phyloP scores from a whole-genome alignment of 768 basidiomycete genomes.

The Paxillus involutus region DNA sequence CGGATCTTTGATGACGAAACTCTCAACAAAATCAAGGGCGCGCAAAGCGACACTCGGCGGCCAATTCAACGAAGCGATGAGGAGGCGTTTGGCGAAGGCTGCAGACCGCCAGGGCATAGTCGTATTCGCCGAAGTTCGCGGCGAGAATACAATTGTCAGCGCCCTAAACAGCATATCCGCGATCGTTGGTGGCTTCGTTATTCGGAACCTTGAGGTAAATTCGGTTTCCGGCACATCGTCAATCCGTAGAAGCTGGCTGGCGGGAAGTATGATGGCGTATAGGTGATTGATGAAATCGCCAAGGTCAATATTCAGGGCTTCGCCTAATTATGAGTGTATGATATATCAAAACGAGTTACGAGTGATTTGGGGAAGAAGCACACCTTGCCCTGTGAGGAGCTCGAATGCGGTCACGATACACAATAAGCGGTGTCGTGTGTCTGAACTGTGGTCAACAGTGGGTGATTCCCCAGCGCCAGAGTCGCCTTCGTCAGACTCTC shows the following conservation, averaged over 20 bases:
- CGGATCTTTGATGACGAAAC: constrained; percentile 72
- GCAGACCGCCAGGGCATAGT: constrained; percentile 76
- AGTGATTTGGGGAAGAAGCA: constrained; percentile 11
- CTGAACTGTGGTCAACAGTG: constrained; percentile 33
- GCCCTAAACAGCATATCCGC: constrained; percentile 85
- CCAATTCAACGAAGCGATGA: constrained; percentile 81
- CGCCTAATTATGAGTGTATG: constrained; percentile 50
- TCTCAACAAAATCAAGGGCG: constrained; percentile 70
- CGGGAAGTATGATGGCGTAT: constrained; percentile 77
- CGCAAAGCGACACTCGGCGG: constrained; percentile 63
- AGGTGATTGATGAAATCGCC: constrained; percentile 83
- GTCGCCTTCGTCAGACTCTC: constrained; percentile 44
- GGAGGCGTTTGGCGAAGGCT: constrained; percentile 92
- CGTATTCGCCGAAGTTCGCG: constrained; percentile 53
- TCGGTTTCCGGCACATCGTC: constrained; percentile 47
- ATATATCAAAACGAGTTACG: constrained; percentile 6
- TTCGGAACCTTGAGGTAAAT: constrained; percentile 24
- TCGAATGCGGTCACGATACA: constrained; percentile 98
- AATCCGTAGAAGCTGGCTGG: constrained; percentile 65
- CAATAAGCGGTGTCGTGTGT: constrained; percentile 62
- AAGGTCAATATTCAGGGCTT: constrained; percentile 96
- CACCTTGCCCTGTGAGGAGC: constrained; percentile 93
- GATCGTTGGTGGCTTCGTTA: constrained; percentile 35
- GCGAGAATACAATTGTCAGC: constrained; percentile 78
- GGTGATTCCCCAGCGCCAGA: constrained; percentile 34